Conservation (phyloP, 768 basidiomycete genomes). For the Tephrocybe sp. region DNA sequence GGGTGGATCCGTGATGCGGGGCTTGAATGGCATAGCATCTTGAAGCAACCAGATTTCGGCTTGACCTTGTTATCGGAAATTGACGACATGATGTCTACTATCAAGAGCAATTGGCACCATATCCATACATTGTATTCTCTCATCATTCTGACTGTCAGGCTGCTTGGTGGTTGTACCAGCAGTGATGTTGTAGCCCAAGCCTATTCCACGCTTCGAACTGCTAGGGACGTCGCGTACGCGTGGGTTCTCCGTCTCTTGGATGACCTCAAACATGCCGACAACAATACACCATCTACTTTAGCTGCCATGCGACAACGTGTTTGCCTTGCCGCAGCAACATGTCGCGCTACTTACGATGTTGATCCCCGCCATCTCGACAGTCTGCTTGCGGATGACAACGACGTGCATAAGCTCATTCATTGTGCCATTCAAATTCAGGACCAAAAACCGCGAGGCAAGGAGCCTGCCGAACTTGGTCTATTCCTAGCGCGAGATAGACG, state of each 20-base stretch:
- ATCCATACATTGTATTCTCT: conserved; percentile 27
- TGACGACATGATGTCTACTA: conserved; percentile 27
- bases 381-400: conserved; percentile 19
- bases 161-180: conserved; percentile 23
- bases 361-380: conserved; percentile 5
- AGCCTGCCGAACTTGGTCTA: conserved; percentile 8
- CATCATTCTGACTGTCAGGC: conserved; percentile 30
- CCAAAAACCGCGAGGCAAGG: conserved; percentile 14
- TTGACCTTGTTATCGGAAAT: conserved; percentile 32
- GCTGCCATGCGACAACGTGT: conserved; percentile 1
- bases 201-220: conserved; percentile 24
- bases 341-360: conserved; percentile 22
- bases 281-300: not conserved
- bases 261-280: conserved; percentile 2
- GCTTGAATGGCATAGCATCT: conserved; percentile 39
- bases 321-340: conserved; percentile 6
- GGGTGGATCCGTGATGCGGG: conserved; percentile 21
- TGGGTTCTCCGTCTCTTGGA: not conserved
- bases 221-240: conserved; percentile 4
- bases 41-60: conserved; percentile 31
- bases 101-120: conserved; percentile 42
- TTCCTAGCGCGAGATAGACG: conserved; percentile 28
- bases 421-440: conserved; percentile 24
- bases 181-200: conserved; percentile 13
- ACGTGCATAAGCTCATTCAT: conserved; percentile 20